These are phyloP conservation scores for Immersiella caudata DNA, from an alignment of 495 filamentous ascomycete species.

Conservation along the genomic window DNA sequence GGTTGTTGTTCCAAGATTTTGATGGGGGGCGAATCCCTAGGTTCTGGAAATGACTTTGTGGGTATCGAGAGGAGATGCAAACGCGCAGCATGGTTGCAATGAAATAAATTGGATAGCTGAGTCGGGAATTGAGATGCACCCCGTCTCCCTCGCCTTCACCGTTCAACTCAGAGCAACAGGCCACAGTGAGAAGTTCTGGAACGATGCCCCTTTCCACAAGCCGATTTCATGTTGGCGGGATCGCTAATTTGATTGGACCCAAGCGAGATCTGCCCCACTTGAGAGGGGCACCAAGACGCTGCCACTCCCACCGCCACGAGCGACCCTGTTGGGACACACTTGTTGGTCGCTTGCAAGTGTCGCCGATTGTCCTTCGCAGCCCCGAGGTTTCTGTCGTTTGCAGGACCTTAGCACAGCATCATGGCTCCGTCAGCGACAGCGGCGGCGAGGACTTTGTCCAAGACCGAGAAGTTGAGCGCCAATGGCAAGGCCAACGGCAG, in stretches of 20 bases:
- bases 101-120: too few species aligned
- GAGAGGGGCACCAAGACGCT: neutral
- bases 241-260: constrained; percentile 17
- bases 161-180: constrained; percentile 20
- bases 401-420: neutral
- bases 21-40: neutral
- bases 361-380: neutral
- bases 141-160: too few species aligned
- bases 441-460: constrained; percentile 20
- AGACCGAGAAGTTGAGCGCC: constrained; percentile 21
- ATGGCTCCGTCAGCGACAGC: constrained; percentile 30
- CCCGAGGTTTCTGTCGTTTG: constrained; percentile 7
- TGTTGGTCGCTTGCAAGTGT: constrained; percentile 5
- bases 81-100: too few species aligned
- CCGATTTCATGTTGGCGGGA: neutral
- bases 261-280: constrained; percentile 8
- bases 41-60: neutral
- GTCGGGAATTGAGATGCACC: neutral
- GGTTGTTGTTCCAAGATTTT: constrained; percentile 41
- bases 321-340: constrained; percentile 1
- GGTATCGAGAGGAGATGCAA: too few species aligned
- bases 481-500: constrained; percentile 27
- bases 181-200: constrained; percentile 26
- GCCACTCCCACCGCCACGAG: constrained; percentile 6
- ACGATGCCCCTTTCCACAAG: constrained; percentile 20